Evolutionary conservation across 2,329 filamentous ascomycete genomes (phyloP), one percentile per base, ranked within the genome.

Genomic region (Colletotrichum kahawae): DNA sequence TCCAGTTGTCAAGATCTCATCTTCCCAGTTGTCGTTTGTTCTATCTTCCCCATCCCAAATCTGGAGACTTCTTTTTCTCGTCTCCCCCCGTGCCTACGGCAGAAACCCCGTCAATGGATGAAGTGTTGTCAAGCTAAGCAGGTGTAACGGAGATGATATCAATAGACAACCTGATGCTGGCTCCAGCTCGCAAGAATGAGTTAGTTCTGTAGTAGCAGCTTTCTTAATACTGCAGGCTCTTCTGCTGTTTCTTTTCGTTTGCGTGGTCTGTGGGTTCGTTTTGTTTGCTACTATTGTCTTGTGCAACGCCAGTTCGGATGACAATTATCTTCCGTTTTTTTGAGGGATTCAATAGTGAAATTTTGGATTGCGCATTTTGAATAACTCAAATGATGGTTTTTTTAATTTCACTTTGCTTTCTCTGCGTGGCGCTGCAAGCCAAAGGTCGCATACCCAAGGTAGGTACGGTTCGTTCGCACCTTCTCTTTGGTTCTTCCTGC

Each of bases 351-450:
- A 38, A 4, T 43, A 5, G 38, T 10, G 0, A 8, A 43, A 43
- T 6, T 43, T 10, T 6, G 0, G 38, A 1, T 8, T n/a, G 38
- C 9, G 8, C 0, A 3, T 43, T 43, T 10, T n/a, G 7, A 16
- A 8, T 38, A 16, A 8, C 2, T n/a, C 16, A 43, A 43, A 16
- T 43, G 7, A 43, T 1, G 1, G 38, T 0, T 0, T 0, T 0
- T 43, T 43, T n/a, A n/a, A 43, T 43, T 43, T 43, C 38, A 43
- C 9, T 9, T 43, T 4, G 2, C 2, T 18, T 18, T 38, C 38
- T n/a, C 38, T 43, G 5, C 38, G 38, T 12, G 38, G 18, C n/a
- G n/a, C n/a, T n/a, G n/a, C n/a, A n/a, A n/a, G n/a, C 38, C 38
- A 18, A n/a, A 43, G 9, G 38, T 6, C 3, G 36, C 0, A 43